A percentile compares a stretch with the other conserved stretches of the same genome.
phyloP scores from a whole-genome alignment of 331 rosid species.

The Spiraea crenata region DNA sequence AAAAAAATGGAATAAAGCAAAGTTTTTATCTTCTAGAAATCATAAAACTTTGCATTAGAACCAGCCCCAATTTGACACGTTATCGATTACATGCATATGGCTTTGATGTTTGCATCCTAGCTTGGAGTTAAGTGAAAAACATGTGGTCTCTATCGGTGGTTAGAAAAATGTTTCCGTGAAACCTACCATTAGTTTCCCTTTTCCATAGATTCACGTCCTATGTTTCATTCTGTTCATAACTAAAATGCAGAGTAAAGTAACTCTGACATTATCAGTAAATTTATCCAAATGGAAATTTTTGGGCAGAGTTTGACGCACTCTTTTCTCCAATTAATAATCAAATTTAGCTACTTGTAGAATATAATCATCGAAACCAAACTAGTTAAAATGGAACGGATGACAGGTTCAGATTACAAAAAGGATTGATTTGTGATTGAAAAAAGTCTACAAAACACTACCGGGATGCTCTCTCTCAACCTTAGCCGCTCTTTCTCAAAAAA shows the following conservation, averaged over 20 bases:
- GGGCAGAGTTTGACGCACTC: no score
- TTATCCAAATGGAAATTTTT: not conserved
- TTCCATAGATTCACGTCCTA: not conserved
- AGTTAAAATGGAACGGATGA: no score
- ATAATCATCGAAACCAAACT: not conserved
- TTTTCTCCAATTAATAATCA: no score
- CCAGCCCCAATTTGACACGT: not conserved
- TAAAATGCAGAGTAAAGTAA: not conserved
- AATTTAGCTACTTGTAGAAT: not conserved
- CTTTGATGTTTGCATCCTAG: constrained; percentile 7
- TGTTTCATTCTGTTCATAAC: not conserved
- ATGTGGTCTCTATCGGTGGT: not conserved
- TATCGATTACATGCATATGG: not conserved
- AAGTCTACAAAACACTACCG: no score
- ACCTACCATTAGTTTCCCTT: not conserved
- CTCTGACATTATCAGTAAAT: not conserved
- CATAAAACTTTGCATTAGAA: not conserved
- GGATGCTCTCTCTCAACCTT: no score
- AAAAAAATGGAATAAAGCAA: not conserved
- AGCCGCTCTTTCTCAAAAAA: no score
- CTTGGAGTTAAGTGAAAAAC: not conserved
- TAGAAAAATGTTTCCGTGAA: not conserved
- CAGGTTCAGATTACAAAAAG: no score
- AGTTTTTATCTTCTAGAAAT: not conserved
- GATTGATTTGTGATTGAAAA: no score